phyloP scores from a whole-genome alignment of 495 filamentous ascomycete genomes.

The Pseudomonodictys pantanalensis region DNA sequence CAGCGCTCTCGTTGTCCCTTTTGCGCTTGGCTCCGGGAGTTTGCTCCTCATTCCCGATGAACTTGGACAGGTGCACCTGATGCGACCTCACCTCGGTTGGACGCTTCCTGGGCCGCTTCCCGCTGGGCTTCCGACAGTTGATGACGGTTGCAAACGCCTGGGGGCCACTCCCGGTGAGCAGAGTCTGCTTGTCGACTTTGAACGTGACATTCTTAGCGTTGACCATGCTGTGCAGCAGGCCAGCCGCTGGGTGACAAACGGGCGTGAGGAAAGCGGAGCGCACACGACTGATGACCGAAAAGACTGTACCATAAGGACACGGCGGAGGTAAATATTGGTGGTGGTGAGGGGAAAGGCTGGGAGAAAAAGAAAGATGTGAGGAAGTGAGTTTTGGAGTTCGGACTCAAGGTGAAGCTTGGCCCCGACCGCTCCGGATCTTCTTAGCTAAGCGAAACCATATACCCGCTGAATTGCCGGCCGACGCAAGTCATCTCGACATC shows the following conservation, averaged over 20 bases:
- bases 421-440: not conserved
- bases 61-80: conserved; percentile 9
- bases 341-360: not conserved
- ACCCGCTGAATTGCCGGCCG: not conserved
- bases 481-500: not conserved
- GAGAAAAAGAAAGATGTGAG: not conserved
- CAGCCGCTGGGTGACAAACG: conserved; percentile 11
- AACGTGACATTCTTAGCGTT: conserved; percentile 30
- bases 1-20: not conserved
- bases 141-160: conserved; percentile 18
- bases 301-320: not conserved
- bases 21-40: conserved; percentile 4
- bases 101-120: not conserved
- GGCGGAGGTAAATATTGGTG: not conserved
- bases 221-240: conserved; percentile 26
- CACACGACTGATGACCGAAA: not conserved
- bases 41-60: not conserved
- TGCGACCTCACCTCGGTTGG: conserved; percentile 11
- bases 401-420: not conserved
- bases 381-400: not conserved
- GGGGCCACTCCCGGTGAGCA: not conserved
- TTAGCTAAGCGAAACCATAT: not conserved
- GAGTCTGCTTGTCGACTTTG: conserved; percentile 27
- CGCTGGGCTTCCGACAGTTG: conserved; percentile 26
- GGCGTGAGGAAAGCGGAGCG: too few relatives aligned